Percentiles rank a stretch among this genome's conserved stretches.
Conservation (phyloP, 306 rosid species). For the Aeschynomene evenia region DNA sequence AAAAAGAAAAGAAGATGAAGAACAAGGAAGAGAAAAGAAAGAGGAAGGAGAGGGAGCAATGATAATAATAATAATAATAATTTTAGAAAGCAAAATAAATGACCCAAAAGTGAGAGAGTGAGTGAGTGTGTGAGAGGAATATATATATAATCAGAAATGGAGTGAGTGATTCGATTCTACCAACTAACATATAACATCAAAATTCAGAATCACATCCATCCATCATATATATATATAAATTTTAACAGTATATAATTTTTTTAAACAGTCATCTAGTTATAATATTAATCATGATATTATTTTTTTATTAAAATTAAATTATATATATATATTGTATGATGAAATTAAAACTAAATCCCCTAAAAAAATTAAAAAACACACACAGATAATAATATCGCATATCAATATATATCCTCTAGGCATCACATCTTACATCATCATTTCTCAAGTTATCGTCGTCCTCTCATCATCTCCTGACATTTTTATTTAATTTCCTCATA, state of each 20-base stretch:
- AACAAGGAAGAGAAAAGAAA: too few relatives aligned
- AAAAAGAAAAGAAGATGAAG: background rate
- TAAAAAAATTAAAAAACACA: background rate
- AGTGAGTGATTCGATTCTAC: conserved; percentile 8
- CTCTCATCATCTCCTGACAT: background rate
- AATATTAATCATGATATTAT: too few relatives aligned
- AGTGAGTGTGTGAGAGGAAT: background rate
- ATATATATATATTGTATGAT: too few relatives aligned
- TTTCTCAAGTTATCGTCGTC: background rate
- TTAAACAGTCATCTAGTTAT: too few relatives aligned
- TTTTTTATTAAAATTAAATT: too few relatives aligned
- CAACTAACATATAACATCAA: too few relatives aligned
- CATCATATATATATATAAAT: too few relatives aligned
- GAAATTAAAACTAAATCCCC: too few relatives aligned
- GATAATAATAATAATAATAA: too few relatives aligned
- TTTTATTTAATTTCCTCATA: background rate
- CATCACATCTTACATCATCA: background rate
- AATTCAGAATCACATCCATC: background rate
- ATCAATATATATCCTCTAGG: background rate
- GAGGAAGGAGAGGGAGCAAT: background rate
- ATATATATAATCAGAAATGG: conserved; percentile 33
- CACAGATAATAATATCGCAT: background rate
- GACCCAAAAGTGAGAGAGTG: conserved; percentile 8
- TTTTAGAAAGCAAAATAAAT: conserved; percentile 3
- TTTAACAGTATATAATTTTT: too few relatives aligned